Evolutionary conservation across 2,329 filamentous ascomycete genomes (phyloP).

Genomic region (Purpureocillium takamizusanense): DNA sequence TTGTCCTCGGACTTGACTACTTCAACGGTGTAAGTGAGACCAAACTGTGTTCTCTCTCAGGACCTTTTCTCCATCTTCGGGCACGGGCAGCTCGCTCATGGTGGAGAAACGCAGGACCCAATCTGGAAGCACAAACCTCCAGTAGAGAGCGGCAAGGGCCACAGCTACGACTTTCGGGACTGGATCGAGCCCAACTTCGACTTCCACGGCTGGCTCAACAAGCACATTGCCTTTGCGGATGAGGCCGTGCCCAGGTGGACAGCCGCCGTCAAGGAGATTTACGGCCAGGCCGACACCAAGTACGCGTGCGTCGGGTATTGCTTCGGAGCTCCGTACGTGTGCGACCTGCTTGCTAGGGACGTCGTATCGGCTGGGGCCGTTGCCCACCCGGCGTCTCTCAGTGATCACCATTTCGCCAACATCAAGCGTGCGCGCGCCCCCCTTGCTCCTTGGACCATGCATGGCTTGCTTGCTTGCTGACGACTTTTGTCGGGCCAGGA

Average conservation of each 20-base stretch:
- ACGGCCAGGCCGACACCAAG: conserved; percentile 14
- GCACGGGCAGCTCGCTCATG: no score
- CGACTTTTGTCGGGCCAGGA: conserved; percentile 11
- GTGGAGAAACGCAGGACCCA: conserved; percentile 23
- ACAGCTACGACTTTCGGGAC: conserved; percentile 1
- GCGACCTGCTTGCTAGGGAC: conserved; percentile 26
- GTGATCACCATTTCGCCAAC: conserved; percentile 32
- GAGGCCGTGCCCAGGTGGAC: conserved; percentile 35
- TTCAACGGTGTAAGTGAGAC: conserved; percentile 26
- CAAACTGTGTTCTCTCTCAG: no score
- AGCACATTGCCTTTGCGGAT: conserved; percentile 32
- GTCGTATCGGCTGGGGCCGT: conserved; percentile 34
- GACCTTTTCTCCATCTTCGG: no score
- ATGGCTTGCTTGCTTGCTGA: no score
- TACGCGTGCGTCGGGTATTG: conserved; percentile 23
- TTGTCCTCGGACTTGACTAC: conserved; percentile 33
- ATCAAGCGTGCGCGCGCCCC: conserved; percentile 22
- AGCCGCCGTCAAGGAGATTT: conserved; percentile 23
- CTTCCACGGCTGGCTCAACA: conserved; percentile 36
- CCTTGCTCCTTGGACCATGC: no score
- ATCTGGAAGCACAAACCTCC: conserved; percentile 27
- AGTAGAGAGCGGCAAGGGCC: no score
- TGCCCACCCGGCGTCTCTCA: conserved; percentile 40
- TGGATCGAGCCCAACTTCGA: conserved; percentile 30
- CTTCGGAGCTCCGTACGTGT: conserved; percentile 35